Conservation (phyloP, 148 eudicot genomes). For the Selenicereus undatus region DNA sequence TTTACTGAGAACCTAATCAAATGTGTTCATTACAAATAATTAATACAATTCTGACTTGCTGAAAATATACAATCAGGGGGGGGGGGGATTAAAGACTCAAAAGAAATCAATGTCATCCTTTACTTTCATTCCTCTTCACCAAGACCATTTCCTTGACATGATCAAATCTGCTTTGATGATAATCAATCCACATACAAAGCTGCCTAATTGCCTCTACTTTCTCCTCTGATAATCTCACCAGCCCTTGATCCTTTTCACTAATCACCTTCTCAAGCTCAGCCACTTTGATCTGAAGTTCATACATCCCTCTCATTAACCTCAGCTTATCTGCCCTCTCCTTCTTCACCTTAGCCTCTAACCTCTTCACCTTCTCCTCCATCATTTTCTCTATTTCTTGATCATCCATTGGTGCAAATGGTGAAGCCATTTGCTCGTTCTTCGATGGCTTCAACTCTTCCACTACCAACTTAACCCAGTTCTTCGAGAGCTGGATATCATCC, state of each 20-base stretch:
- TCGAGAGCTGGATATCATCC: slow-evolving; percentile 52
- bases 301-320: slow-evolving; percentile 27
- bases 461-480: slow-evolving; percentile 55
- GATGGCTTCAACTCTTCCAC: slow-evolving; percentile 37
- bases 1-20: background rate
- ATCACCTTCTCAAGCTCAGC: slow-evolving; percentile 44
- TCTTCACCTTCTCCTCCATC: slow-evolving; percentile 42
- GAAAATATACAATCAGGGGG: background rate
- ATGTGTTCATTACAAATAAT: too few relatives aligned
- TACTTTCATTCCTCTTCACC: slow-evolving; percentile 24
- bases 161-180: slow-evolving; percentile 58
- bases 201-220: slow-evolving; percentile 88
- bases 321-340: slow-evolving; percentile 31
- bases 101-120: background rate
- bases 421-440: slow-evolving; percentile 26
- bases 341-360: slow-evolving; percentile 41
- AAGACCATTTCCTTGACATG: slow-evolving; percentile 41
- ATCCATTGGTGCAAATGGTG: slow-evolving; percentile 31
- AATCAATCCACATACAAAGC: slow-evolving; percentile 72
- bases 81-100: background rate
- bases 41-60: background rate
- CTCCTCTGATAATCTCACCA: slow-evolving; percentile 50
- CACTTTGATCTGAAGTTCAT: slow-evolving; percentile 38
- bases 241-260: slow-evolving; percentile 54
- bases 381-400: slow-evolving; percentile 45